Conservation (phyloP, 345 rosid genomes). For the Anacardium occidentale region DNA sequence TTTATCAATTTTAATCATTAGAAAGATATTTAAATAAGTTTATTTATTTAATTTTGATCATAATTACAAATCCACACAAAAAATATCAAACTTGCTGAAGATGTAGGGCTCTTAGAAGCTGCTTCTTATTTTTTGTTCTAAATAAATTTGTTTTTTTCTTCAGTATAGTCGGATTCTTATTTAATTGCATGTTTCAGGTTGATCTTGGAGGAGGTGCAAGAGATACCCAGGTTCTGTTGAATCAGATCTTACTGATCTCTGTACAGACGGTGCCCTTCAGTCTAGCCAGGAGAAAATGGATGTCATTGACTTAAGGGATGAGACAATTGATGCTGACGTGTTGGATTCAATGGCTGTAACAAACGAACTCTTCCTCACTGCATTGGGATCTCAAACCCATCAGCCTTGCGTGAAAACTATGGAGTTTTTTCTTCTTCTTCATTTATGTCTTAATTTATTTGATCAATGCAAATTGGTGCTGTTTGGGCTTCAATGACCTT, state of each 20-base stretch:
- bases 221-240: constrained; percentile 54
- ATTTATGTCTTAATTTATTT: neutral
- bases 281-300: constrained; percentile 54
- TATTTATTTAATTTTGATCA: too few species aligned
- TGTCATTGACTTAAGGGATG: constrained; percentile 49
- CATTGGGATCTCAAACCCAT: constrained; percentile 47
- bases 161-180: neutral
- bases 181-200: constrained; percentile 30
- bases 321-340: constrained; percentile 46
- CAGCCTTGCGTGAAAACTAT: constrained; percentile 53
- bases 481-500: neutral
- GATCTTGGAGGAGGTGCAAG: constrained; percentile 47
- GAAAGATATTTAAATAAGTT: too few species aligned
- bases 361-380: constrained; percentile 48
- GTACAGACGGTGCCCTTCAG: constrained; percentile 53
- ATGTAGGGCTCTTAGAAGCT: constrained; percentile 21
- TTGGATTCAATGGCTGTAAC: constrained; percentile 48
- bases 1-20: too few species aligned
- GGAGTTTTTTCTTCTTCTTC: constrained; percentile 4
- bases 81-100: constrained; percentile 52
- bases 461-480: neutral
- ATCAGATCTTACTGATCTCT: constrained; percentile 49
- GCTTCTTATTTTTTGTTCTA: neutral
- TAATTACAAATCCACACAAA: constrained; percentile 50
- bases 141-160: neutral